A percentile compares a stretch with the other conserved stretches of the same genome.
Conservation (phyloP, 78 protist species). For the Polysphondylium violaceum region DNA sequence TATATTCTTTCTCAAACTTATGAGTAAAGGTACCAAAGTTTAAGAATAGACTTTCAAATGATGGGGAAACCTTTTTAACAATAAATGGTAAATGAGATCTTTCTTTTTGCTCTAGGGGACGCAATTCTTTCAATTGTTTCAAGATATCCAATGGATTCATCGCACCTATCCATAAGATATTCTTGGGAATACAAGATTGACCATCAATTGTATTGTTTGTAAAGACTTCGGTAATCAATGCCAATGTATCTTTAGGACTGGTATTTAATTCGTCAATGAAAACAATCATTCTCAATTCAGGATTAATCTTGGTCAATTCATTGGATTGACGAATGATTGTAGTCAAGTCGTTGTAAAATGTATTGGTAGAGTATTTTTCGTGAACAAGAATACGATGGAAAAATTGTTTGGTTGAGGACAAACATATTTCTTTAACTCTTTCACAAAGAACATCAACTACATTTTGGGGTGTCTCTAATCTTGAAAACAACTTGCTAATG, state of each 20-base stretch:
- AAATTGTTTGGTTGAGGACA: conserved; percentile 6
- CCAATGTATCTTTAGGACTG: conserved; percentile 35
- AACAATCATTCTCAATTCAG: conserved; percentile 64
- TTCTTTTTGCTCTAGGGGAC: neutral
- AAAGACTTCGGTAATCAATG: conserved; percentile 80
- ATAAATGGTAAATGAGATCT: neutral
- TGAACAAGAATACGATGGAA: conserved; percentile 76
- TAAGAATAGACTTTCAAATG: conserved; percentile 5
- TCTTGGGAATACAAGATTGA: conserved; percentile 5
- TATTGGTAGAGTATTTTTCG: conserved; percentile 29
- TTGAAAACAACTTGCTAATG: neutral
- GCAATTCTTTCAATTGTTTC: neutral
- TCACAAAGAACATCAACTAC: neutral
- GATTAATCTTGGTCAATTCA: conserved; percentile 6
- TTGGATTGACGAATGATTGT: neutral
- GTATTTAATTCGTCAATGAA: conserved; percentile 85
- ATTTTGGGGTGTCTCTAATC: neutral
- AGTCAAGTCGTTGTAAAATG: conserved; percentile 9
- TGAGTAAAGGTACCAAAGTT: conserved; percentile 14
- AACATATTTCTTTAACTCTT: neutral
- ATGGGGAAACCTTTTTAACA: conserved; percentile 29
- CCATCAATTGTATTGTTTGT: conserved; percentile 68
- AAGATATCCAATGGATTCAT: conserved; percentile 62
- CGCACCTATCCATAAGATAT: conserved; percentile 84
- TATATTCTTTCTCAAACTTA: neutral